Conservation (phyloP, 257 asterid species). For the Solanum paucissectum region DNA sequence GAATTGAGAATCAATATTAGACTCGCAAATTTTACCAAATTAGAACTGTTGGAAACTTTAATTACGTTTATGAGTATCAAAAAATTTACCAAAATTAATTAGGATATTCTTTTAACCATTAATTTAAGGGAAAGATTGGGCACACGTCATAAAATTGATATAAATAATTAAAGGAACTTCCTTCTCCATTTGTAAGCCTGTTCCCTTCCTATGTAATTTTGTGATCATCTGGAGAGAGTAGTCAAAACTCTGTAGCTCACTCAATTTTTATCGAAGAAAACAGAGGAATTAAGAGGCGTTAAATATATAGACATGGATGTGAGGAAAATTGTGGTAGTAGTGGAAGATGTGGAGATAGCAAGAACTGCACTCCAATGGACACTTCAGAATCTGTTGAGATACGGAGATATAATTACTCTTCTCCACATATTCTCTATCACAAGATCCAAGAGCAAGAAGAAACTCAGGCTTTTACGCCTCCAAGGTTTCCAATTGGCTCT, state of each 20-base stretch:
- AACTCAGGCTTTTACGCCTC: conserved; percentile 44
- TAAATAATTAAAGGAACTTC: neutral
- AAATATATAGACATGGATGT: conserved; percentile 10
- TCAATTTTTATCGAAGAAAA: neutral
- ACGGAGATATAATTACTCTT: conserved; percentile 60
- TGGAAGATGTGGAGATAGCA: conserved; percentile 68
- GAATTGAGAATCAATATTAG: neutral
- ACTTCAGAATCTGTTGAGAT: conserved; percentile 56
- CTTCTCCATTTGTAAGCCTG: neutral
- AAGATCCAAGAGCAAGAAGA: conserved; percentile 40
- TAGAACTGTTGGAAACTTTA: neutral
- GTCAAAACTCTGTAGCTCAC: neutral
- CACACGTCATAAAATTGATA: neutral
- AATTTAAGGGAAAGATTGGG: neutral
- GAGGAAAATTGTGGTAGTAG: conserved; percentile 56
- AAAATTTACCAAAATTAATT: neutral
- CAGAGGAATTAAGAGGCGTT: neutral
- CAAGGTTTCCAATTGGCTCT: conserved; percentile 81
- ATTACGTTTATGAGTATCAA: neutral
- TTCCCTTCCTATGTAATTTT: neutral
- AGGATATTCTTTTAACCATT: too few relatives aligned
- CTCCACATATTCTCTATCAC: conserved; percentile 52
- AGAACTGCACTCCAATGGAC: conserved; percentile 78
- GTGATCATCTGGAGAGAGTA: too few relatives aligned
- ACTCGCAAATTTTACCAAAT: neutral